Evolutionary conservation across 257 asterid genomes (phyloP), one percentile per base, ranked within the genome.

Genomic region (Agastache rugosa): DNA sequence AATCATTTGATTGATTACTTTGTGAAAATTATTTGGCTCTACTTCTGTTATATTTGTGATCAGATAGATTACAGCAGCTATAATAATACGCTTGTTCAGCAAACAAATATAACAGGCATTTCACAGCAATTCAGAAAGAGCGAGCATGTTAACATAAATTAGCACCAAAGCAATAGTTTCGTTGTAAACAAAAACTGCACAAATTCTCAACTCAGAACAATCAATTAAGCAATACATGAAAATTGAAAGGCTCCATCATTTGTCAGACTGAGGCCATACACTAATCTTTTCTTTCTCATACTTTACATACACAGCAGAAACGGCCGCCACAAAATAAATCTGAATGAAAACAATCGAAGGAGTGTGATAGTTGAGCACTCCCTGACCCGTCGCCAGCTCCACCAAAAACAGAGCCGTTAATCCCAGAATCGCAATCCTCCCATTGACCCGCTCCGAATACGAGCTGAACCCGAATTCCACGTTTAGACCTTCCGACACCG

Each of bases 381-480:
- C 75, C 84, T 89, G 78, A 50, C 99, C 98, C 69, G 98, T 92
- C 0, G 97, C 98, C 23, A 92, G 87, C 87, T 94, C 99, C 83
- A 94, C 98, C 79, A 87, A 17, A 7, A 94, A 9, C 91, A 94
- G 59, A 29, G 98, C 97, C n/a, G 91, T 5, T 12, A 94, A 58
- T 4, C 98, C 99, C 11, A 94, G 84, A 19, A 83, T 51, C n/a
- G 97, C 97, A 1, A 89, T 78, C 83, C 97, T 87, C 0, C 99
- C 96, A 20, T 94, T 92, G 69, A 86, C 77, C 82, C 92, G 86
- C 74, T 94, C 98, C 67, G 97, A 88, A 75, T 79, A 94, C 51
- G 88, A 93, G 14, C 92, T 92, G 79, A 94, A 94, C 81, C 99
- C 97, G 89, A 92, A 94, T 72, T 92, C 99, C 69, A 92, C 97